Evolutionary conservation across 306 rosid genomes (phyloP).

Genomic region (Echinosophora koreensis): DNA sequence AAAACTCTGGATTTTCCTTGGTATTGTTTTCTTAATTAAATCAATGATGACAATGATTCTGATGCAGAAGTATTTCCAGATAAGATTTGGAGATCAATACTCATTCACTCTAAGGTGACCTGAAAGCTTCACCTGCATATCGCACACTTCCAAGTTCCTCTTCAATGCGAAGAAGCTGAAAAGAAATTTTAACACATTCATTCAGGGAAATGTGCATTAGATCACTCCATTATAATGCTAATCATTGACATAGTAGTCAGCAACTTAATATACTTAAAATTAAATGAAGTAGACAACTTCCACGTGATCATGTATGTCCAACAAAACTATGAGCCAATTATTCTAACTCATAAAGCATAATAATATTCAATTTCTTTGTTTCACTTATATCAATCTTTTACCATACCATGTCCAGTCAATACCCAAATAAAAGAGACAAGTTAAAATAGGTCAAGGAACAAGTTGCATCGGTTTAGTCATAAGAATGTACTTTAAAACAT

Average conservation of each 20-base stretch:
- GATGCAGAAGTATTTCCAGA: slow-evolving; percentile 18
- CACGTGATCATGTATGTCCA: background rate
- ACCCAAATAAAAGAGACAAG: background rate
- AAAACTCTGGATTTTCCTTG: slow-evolving; percentile 42
- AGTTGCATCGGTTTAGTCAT: background rate
- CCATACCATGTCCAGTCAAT: background rate
- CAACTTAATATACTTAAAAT: background rate
- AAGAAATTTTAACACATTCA: slow-evolving; percentile 39
- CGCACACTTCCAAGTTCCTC: slow-evolving; percentile 92
- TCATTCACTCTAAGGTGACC: slow-evolving; percentile 66
- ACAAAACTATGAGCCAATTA: background rate
- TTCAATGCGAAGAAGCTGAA: slow-evolving; percentile 97
- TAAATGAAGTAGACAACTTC: background rate
- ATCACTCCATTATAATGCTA: slow-evolving; percentile 15
- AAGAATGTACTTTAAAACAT: slow-evolving; percentile 19
- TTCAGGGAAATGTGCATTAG: slow-evolving; percentile 15
- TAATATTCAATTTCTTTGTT: slow-evolving; percentile 20
- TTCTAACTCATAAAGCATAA: background rate
- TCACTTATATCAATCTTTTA: slow-evolving; percentile 11
- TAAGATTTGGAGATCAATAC: background rate
- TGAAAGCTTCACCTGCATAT: slow-evolving; percentile 95
- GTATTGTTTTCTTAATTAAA: slow-evolving; percentile 28
- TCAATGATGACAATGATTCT: slow-evolving; percentile 27
- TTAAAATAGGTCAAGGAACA: background rate
- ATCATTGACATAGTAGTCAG: slow-evolving; percentile 18